Evolutionary conservation across 805 yeast species (phyloP), one percentile per base, ranked within the genome.

Genomic region (Lipomyces oligophaga): DNA sequence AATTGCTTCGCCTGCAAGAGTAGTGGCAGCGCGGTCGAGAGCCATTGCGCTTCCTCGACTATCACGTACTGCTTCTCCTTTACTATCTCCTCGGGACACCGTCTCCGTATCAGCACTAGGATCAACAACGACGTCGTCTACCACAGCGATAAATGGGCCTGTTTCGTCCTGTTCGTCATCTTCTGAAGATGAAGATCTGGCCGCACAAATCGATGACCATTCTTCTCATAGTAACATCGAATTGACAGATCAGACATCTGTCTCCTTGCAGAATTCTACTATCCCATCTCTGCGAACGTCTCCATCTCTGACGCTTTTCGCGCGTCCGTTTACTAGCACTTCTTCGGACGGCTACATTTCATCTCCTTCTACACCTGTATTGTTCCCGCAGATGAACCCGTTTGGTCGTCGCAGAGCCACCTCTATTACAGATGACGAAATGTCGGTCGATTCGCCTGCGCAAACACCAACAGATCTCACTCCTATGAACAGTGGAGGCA

Each of bases 51-150:
- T 26, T 26, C 30, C 30, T 10, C 30, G 30, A 8, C 11, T 26
- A 26, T 8, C 30, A 8, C 30, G 30, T 8, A 26, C 30, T 13
- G 30, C 11, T 13, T 26, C 30, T 10, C 30, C 30, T 8, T 8
- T 32, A 26, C 30, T 26, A 13, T 13, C 30, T 8, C 30, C 30
- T 13, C 11, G 11, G 11, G 30, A 8, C 8, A 13, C 30, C 8
- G 30, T 26, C 15, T 42, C 40, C 4, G 45, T 42, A 13, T 42
- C 45, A 2, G 19, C 45, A 11, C 45, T 42, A 15, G 45, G 45
- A 7, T 34, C 45, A 5, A 27, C 40, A 5, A 27, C 30, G 34
- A 27, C 45, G 28, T 36, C 38, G 3, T 21, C 44, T 13, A 24
- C 44, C 13, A 16, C 38, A 7, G 21, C 38, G 8, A 8, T 34